Percentiles rank a stretch among this genome's conserved stretches.
phyloP scores from a whole-genome alignment of 306 rosid genomes.

The Acmispon strigosus region DNA sequence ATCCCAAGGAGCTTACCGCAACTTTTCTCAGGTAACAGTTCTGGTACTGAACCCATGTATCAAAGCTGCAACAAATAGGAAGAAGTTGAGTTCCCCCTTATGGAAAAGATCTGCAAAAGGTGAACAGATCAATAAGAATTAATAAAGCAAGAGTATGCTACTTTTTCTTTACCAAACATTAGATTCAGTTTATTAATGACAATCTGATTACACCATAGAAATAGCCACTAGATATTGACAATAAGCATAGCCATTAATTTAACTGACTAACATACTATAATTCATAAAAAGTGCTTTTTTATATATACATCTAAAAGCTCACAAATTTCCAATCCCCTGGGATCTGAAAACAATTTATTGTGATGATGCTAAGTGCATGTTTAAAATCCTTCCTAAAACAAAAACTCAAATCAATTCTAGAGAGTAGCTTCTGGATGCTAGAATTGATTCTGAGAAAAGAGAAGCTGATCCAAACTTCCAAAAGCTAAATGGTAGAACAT shows the following conservation, averaged over 20 bases:
- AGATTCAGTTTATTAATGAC: neutral
- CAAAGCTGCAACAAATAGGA: constrained; percentile 10
- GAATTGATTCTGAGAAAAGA: too few species aligned
- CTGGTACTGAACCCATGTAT: constrained; percentile 53
- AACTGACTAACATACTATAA: neutral
- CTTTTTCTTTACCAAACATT: neutral
- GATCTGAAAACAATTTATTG: neutral
- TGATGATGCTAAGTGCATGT: neutral
- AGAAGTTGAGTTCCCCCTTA: constrained; percentile 22
- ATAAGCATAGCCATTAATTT: neutral
- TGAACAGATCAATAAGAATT: neutral
- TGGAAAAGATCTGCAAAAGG: constrained; percentile 14
- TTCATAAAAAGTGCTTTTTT: neutral
- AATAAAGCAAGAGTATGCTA: neutral
- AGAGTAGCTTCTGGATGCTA: too few species aligned
- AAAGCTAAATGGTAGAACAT: too few species aligned
- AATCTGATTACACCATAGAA: neutral
- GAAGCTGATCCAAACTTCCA: too few species aligned
- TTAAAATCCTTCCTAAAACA: too few species aligned
- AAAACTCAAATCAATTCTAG: too few species aligned
- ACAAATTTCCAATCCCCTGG: neutral
- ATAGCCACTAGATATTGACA: neutral
- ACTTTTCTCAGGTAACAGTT: constrained; percentile 25
- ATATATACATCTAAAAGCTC: neutral
- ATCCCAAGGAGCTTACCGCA: constrained; percentile 53